Base-by-base conservation (phyloP, 768 basidiomycete genomes). In the Candolleomyces eurysporus region DNA sequence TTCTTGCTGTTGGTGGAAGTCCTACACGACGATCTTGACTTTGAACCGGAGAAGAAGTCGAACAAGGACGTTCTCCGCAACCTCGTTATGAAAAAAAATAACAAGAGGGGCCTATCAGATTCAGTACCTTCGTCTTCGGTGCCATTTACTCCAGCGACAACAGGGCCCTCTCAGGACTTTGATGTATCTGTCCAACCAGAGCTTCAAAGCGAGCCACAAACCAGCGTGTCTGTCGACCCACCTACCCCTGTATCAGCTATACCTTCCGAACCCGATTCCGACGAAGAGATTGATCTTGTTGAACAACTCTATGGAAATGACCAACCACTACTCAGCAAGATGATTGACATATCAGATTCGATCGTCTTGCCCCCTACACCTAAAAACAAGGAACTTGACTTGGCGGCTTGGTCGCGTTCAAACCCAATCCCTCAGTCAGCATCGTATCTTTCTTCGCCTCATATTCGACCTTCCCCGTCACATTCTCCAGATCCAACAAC, bases 201-300 rank as follows among this genome's bases (percentile, higher is more conserved):
- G 51, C 72, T 61, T 51, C 67, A 66, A 59, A 63, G 7, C 57
- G 60, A 57, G 26, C 55, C 54, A 5, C 32, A 16, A 14, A 30
- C 48, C 22, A 39, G 53, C 13, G 16, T 48, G 1, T 46, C 61
- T 21, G 50, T 53, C 19, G 53, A 46, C 43, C 48, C 72, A 53
- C 48, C 67, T 31, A 49, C 68, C 39, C 59, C 72, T 19, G 68
- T 26, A 26, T 26, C 62, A 64, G 63, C 54, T 60, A 65, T 39
- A 36, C 55, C 67, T 57, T 68, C 69, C 50, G 66, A 66, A n/a
- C 40, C 63, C 11, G 67, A 70, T n/a, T 61, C 68, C 7, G 87
- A 91, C 30, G 94, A 96, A 73, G 96, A 99, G 76, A 88, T 99
- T 65, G 97, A 99, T 72, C 81, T 99, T 6, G 94, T 98, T 4